Percentiles rank a stretch among this genome's conserved stretches.
Conservation (phyloP, 169 alveolate genomes). For the Plasmodium gonderi region DNA sequence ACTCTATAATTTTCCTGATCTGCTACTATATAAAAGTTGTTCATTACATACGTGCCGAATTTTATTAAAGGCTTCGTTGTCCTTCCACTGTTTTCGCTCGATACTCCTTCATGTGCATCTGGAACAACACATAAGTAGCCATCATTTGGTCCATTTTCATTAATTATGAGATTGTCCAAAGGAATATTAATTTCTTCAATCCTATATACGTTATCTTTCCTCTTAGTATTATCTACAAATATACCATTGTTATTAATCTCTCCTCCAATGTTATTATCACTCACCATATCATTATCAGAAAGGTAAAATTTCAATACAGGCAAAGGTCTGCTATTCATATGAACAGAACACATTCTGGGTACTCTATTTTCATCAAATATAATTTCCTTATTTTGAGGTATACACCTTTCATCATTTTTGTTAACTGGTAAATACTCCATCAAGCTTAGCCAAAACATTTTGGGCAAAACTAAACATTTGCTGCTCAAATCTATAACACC, state of each 20-base stretch:
- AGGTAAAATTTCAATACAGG: constrained; percentile 53
- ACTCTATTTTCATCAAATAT: constrained; percentile 11
- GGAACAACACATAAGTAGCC: constrained; percentile 79
- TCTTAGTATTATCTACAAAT: background rate
- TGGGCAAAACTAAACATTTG: constrained; percentile 81
- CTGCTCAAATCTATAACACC: constrained; percentile 80
- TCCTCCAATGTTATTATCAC: constrained; percentile 60
- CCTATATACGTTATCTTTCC: background rate
- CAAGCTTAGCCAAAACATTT: constrained; percentile 83
- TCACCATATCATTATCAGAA: constrained; percentile 72
- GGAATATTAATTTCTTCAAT: constrained; percentile 66
- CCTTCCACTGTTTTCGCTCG: constrained; percentile 67
- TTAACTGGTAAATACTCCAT: constrained; percentile 84
- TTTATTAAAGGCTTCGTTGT: constrained; percentile 82
- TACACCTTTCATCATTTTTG: constrained; percentile 65
- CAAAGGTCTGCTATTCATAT: constrained; percentile 31
- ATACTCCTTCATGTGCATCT: constrained; percentile 54
- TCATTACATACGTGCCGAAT: constrained; percentile 83
- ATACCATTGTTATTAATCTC: background rate
- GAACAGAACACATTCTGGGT: constrained; percentile 76
- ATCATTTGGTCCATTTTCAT: constrained; percentile 15
- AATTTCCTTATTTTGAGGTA: constrained; percentile 18
- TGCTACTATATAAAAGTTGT: constrained; percentile 78
- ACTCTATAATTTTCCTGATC: constrained; percentile 80
- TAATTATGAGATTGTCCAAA: constrained; percentile 75